Base-by-base conservation (phyloP, 805 yeast species). In the Yueomyces sp. region DNA sequence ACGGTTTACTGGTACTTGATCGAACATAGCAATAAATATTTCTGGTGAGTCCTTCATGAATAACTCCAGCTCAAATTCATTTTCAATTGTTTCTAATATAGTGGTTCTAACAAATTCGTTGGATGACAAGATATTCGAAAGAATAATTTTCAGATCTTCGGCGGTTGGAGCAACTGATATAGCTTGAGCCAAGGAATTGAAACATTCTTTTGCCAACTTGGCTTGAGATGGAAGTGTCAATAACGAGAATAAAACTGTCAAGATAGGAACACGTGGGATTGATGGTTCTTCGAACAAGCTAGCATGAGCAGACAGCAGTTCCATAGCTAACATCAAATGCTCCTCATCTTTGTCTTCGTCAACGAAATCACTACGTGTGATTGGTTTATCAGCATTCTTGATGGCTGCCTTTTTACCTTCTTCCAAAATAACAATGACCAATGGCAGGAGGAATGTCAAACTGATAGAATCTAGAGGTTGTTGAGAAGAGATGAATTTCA, bases 271-370 rank as follows among this genome's bases (percentile, higher is more conserved):
- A 56, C 96, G 75, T 26, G 95, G 94, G 45, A 85, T 76, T 1
- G 74, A 60, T 0, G 70, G 69, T 54, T 81, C 79, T 50, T 73
- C 77, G 56, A 92, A 81, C 11, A 69, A 71, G 49, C 78, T 87
- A 27, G 80, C 72, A 53, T 83, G 88, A 2, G 73, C 72, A 37
- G 78, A 69, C 44, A 90, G 67, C 37, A 87, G 77, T 54, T 85
- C 94, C 52, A 88, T 62, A 0, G 90, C 82, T 45, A 90, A 65
- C 41, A 83, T 61, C 41, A 87, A 66, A 52, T 85, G 90, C 57
- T 87, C 96, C 60, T 88, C 96, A 56, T 83, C 87, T n/a, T 79
- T 79, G 51, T 79, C 85, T 58, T 85, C 95, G 44, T 85, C 90
- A 31, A 73, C 73, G 57, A 80, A 83, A 52, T 85, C 94, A 2